A percentile compares a stretch with the other conserved stretches of the same genome.
These are phyloP conservation scores for Lentinula sp. DNA, from an alignment of 768 basidiomycete genomes.

Conservation along the genomic window DNA sequence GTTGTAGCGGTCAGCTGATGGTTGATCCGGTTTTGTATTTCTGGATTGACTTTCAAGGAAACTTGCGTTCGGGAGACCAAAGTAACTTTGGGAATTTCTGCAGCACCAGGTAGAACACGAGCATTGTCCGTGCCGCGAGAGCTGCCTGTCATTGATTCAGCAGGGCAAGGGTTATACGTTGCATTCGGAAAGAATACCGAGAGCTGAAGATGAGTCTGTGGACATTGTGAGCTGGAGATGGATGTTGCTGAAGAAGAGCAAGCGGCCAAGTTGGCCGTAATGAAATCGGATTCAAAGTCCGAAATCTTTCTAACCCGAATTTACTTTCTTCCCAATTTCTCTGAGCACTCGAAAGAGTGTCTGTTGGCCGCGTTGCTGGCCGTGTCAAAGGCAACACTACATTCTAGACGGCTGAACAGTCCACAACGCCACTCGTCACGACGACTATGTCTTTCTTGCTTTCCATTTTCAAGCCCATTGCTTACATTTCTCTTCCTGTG, in stretches of 20 bases:
- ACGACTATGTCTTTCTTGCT: slow-evolving; percentile 56
- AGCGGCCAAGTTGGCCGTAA: not conserved
- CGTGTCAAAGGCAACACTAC: not conserved
- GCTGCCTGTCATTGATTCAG: slow-evolving; percentile 1
- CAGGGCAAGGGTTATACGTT: not conserved
- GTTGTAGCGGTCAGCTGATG: not conserved
- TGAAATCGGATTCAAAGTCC: not conserved
- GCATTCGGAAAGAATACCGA: not conserved
- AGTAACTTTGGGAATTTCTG: not conserved
- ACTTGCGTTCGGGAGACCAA: not conserved
- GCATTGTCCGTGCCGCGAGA: not conserved
- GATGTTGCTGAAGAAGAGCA: not conserved
- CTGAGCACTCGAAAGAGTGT: not conserved
- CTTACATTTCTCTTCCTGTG: slow-evolving; percentile 70
- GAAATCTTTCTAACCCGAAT: not conserved
- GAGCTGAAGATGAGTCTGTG: not conserved
- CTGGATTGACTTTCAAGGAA: not conserved
- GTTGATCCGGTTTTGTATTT: not conserved
- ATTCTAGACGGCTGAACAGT: not conserved
- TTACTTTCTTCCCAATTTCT: not conserved
- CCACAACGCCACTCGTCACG: not conserved
- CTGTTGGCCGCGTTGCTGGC: not conserved
- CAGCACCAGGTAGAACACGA: not conserved
- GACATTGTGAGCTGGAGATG: not conserved
- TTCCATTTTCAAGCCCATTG: slow-evolving; percentile 52